These are phyloP conservation scores for Sporothrix curviconia DNA, from an alignment of 2,329 filamentous ascomycete genomes.

Conservation along the genomic window DNA sequence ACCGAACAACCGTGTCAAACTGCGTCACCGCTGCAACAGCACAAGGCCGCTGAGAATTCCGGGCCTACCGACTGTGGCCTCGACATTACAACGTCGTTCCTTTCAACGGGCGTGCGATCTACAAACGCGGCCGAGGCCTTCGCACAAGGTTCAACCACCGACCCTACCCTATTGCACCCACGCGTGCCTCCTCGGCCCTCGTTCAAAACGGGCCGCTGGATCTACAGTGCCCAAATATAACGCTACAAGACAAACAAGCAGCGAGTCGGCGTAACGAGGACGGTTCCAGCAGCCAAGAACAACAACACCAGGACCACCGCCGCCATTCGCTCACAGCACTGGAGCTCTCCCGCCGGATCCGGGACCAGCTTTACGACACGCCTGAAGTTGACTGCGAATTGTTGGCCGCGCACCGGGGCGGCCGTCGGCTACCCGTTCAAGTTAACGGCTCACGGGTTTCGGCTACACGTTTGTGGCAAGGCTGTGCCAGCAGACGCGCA, in stretches of 20 bases:
- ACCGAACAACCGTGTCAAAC: too few species aligned
- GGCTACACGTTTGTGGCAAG: slow-evolving; percentile 13
- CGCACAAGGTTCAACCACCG: slow-evolving; percentile 4
- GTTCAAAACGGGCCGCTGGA: slow-evolving; percentile 6
- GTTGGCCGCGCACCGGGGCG: background rate
- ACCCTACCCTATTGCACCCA: slow-evolving; percentile 12
- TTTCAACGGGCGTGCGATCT: slow-evolving; percentile 12
- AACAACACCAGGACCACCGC: background rate
- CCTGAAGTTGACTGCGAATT: slow-evolving; percentile 10
- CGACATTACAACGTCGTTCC: slow-evolving; percentile 11
- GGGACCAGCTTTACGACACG: slow-evolving; percentile 12
- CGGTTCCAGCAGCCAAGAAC: background rate
- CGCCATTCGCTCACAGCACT: slow-evolving; percentile 10
- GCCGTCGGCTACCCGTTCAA: slow-evolving; percentile 14
- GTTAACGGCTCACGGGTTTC: slow-evolving; percentile 11
- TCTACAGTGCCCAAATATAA: slow-evolving; percentile 9
- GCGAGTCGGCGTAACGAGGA: background rate
- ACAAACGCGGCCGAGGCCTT: slow-evolving; percentile 9
- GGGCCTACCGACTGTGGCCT: background rate
- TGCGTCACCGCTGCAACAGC: background rate
- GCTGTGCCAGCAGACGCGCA: background rate
- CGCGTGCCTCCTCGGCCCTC: slow-evolving; percentile 11
- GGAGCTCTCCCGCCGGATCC: slow-evolving; percentile 5
- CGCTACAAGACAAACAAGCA: slow-evolving; percentile 6
- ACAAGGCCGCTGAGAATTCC: background rate